Evolutionary conservation across 306 rosid species (phyloP), one percentile per base, ranked within the genome.

Genomic region (Prunus mume): DNA sequence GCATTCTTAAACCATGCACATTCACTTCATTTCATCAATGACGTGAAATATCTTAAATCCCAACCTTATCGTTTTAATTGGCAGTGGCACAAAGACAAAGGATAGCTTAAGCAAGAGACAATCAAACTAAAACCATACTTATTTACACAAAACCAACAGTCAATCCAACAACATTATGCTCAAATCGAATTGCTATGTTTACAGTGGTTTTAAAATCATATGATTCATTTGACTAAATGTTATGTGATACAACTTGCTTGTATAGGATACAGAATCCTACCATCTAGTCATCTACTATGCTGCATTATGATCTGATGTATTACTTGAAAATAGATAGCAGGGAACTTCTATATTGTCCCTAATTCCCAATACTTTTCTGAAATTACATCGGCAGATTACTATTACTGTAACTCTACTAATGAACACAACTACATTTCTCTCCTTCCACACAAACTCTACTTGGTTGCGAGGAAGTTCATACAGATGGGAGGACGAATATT

Each of bases 401-500:
- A 62, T 38, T 71, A 77, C 34, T 28, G 65, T 34, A 28, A 62
- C 75, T 79, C 58, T 17, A 57, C 52, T 20, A 14, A 72, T n/a
- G 27, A 5, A 47, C 19, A 71, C 9, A 22, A 67, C 79, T 49
- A 71, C 57, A 50, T 32, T 32, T 32, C 38, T 32, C 38, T 32
- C 38, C 20, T n/a, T 69, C 57, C 13, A 55, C 22, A 54, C 38
- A 34, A 68, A 30, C 62, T 82, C 82, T 79, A 85, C 78, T 57
- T 85, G 46, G 80, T 22, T 58, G 94, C 15, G 25, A 85, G 76
- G 84, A 96, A 96, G 80, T 78, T 86, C 99, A 96, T 96, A 85
- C 99, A 96, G 50, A 96, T 88, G 2, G 99, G 99, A 43, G 99
- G 98, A n/a, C 34, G 82, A 82, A 96, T 17, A 81, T 83, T 88